Evolutionary conservation across 139 green algal genomes (phyloP).

Genomic region (Pleodorina starrii): DNA sequence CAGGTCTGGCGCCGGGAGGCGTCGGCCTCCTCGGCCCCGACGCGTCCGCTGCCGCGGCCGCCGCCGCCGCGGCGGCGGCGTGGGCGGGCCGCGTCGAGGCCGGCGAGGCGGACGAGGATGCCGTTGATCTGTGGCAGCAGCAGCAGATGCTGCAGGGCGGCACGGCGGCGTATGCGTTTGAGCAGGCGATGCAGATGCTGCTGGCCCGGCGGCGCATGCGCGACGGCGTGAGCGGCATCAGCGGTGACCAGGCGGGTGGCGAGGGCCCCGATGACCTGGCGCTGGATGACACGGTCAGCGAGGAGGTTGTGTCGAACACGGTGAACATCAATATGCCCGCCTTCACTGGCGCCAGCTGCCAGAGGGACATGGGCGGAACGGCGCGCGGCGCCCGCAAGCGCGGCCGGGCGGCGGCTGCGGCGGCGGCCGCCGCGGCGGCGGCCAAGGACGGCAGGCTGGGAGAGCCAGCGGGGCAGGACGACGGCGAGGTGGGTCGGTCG

Average conservation of each 20-base stretch:
- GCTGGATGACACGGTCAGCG: slow-evolving; percentile 38
- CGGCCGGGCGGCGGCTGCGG: background rate
- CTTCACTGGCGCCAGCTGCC: slow-evolving; percentile 48
- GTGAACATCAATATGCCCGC: slow-evolving; percentile 41
- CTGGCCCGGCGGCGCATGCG: slow-evolving; percentile 33
- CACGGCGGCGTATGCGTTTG: slow-evolving; percentile 14
- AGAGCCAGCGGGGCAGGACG: background rate
- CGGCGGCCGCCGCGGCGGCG: slow-evolving; percentile 4
- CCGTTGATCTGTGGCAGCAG: background rate
- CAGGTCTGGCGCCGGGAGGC: background rate
- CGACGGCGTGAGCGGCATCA: slow-evolving; percentile 5
- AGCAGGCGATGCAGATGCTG: slow-evolving; percentile 38
- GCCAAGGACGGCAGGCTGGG: background rate
- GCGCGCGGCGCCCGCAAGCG: slow-evolving; percentile 16
- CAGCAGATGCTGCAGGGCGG: slow-evolving; percentile 23
- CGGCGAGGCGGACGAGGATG: background rate
- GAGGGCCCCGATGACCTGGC: background rate
- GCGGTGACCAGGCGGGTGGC: background rate
- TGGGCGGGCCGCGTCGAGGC: background rate
- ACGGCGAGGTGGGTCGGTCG: background rate
- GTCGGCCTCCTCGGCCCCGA: background rate
- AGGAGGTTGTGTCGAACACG: slow-evolving; percentile 60
- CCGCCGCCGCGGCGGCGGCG: background rate
- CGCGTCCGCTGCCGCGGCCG: background rate
- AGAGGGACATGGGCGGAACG: background rate